phyloP scores from a whole-genome alignment of 768 basidiomycete genomes.

The Sporobolomyces roseus region DNA sequence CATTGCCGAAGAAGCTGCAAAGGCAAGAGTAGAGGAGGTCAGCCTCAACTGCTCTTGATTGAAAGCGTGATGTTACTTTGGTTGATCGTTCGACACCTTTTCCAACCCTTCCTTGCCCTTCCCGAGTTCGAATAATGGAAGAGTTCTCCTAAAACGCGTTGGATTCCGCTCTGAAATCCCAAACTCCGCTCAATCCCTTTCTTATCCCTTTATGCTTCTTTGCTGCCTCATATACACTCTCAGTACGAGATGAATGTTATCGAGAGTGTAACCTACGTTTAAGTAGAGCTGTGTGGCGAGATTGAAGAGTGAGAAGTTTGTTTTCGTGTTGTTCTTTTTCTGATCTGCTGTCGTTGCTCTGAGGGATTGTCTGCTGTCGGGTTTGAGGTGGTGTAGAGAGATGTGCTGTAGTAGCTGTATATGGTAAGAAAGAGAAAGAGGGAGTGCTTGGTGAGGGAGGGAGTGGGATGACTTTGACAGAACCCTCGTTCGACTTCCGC shows the following conservation, averaged over 20 bases:
- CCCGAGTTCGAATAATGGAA: neutral
- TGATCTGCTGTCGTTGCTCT: too few species aligned
- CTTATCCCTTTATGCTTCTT: neutral
- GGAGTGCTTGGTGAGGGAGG: neutral
- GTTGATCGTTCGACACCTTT: neutral
- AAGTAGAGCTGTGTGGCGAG: neutral
- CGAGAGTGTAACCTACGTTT: neutral
- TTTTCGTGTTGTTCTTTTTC: neutral
- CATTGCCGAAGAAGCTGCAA: slow-evolving; percentile 3
- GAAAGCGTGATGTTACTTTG: neutral
- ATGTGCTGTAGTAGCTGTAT: too few species aligned
- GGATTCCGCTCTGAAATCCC: neutral
- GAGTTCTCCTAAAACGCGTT: neutral
- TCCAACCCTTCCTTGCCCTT: neutral
- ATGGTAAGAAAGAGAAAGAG: too few species aligned
- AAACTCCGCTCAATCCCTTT: neutral
- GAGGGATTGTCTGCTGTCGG: too few species aligned
- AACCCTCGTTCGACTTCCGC: too few species aligned
- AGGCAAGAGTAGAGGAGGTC: neutral
- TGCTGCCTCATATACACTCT: neutral
- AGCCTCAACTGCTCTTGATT: neutral
- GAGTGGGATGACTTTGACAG: neutral
- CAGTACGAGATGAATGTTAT: neutral
- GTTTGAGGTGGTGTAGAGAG: neutral
- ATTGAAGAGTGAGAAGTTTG: neutral